These are phyloP conservation scores for Murraya paniculata DNA, from an alignment of 345 rosid species.

Conservation along the genomic window DNA sequence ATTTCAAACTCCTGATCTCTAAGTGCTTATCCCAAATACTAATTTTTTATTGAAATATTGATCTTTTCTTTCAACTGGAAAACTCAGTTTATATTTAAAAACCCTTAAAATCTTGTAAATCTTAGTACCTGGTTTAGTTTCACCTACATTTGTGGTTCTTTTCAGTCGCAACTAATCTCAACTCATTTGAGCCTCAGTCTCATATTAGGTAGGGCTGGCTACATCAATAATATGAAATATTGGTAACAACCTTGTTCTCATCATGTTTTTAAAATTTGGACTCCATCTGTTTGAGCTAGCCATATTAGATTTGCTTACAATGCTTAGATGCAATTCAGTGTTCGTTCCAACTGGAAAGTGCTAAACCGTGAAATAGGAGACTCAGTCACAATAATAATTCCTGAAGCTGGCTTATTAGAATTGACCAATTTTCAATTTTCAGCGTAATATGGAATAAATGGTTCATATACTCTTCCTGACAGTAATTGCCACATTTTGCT, in stretches of 20 bases:
- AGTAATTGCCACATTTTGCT: slow-evolving; percentile 9
- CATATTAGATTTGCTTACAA: neutral
- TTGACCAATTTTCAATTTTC: neutral
- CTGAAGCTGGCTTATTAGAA: neutral
- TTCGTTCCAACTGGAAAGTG: neutral
- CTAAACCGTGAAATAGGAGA: neutral
- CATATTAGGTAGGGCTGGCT: neutral
- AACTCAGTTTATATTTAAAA: neutral
- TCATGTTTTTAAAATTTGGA: neutral
- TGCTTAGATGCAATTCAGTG: neutral
- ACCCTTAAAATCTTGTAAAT: neutral
- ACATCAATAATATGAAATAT: neutral
- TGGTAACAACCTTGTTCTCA: neutral
- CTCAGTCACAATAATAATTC: neutral
- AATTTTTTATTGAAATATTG: neutral
- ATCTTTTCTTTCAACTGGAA: neutral
- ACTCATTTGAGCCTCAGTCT: neutral
- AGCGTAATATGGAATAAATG: too few relatives aligned
- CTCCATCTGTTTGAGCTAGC: neutral
- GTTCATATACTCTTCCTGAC: neutral
- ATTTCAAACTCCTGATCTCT: neutral
- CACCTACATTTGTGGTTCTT: neutral
- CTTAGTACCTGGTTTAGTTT: neutral
- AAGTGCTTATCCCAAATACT: neutral
- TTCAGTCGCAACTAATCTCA: neutral